Evolutionary conservation across 495 filamentous ascomycete genomes (phyloP), one percentile per base, ranked within the genome.

Genomic region (Evernia prunastri): DNA sequence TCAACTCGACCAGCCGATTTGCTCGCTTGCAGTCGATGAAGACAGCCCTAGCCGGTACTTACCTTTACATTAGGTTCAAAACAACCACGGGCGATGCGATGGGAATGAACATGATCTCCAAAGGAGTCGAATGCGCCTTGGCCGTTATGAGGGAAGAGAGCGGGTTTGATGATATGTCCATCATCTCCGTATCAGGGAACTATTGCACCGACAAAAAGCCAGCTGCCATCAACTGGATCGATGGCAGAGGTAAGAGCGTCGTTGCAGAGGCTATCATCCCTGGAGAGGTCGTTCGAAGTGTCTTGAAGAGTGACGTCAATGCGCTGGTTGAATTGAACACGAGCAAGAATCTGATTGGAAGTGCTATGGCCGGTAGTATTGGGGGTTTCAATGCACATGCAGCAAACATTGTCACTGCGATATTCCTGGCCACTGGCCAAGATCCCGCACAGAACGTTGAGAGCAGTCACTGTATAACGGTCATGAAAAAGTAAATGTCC

Each of bases 81-180:
- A 96, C 94, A 0, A 97, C 92, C 18, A 99, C 94, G 13, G 94
- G 94, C 68, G 94, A 99, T 72, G 94, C 94, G 36, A 99, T 99
- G 95, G 94, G 94, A 61, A 99, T 99, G 95, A 99, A 99, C 81
- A 99, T 99, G 95, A 99, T 99, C 67, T 96, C 92, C 60, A 99
- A 99, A 81, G 94, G 94, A 69, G 92, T 96, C 56, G 95, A 99
- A 76, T 86, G 96, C 74, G 93, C 95, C 18, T 81, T 99, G 27
- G 82, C 84, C 61, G 86, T 96, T 64, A 97, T 99, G 94, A 77
- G 81, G 49, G 88, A 78, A 51, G 91, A 97, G 67, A 84, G 83
- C 67, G 95, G 94, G 33, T 99, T 97, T 66, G 89, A 95, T 20
- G 95, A 99, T 75, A 99, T 99, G 95, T 78, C 84, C 47, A 96